These are phyloP conservation scores for Lunularia cruciata DNA, from an alignment of 225 moss, liverwort and hornwort species.

Conservation along the genomic window DNA sequence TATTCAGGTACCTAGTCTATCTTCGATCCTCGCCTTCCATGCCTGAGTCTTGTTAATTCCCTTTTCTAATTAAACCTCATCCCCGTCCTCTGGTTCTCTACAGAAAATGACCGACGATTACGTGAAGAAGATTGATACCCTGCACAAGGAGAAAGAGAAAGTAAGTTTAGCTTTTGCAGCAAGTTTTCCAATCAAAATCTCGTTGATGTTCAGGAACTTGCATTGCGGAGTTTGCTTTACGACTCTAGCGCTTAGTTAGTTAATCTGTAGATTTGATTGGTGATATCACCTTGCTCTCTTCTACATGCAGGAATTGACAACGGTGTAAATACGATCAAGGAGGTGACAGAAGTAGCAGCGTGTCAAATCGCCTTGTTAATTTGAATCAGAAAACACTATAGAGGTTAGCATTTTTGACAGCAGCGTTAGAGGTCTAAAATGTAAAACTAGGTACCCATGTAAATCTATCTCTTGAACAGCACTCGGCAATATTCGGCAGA, in stretches of 20 bases:
- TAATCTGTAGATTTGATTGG: no score
- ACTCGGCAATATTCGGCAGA: background rate
- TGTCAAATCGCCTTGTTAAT: background rate
- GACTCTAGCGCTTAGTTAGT: no score
- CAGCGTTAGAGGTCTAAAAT: background rate
- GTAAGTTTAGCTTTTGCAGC: constrained; percentile 28
- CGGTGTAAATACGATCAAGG: constrained; percentile 23
- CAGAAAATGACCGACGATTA: constrained; percentile 98
- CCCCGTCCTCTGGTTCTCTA: background rate
- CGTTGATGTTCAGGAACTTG: no score
- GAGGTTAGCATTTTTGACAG: constrained; percentile 14
- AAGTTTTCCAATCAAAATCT: no score
- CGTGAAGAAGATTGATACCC: constrained; percentile 76
- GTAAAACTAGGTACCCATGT: constrained; percentile 1
- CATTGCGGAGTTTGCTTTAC: no score
- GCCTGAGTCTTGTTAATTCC: background rate
- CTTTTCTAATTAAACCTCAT: no score
- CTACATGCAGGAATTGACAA: constrained; percentile 30
- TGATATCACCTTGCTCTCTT: no score
- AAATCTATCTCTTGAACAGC: constrained; percentile 2
- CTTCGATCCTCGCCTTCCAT: background rate
- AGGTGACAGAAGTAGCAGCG: constrained; percentile 17
- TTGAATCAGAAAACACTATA: background rate
- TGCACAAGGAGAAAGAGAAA: constrained; percentile 96
- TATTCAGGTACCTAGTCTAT: constrained; percentile 60